These are phyloP conservation scores for Cladosporium colombiae DNA, from an alignment of 2,329 filamentous ascomycete species.

Conservation along the genomic window DNA sequence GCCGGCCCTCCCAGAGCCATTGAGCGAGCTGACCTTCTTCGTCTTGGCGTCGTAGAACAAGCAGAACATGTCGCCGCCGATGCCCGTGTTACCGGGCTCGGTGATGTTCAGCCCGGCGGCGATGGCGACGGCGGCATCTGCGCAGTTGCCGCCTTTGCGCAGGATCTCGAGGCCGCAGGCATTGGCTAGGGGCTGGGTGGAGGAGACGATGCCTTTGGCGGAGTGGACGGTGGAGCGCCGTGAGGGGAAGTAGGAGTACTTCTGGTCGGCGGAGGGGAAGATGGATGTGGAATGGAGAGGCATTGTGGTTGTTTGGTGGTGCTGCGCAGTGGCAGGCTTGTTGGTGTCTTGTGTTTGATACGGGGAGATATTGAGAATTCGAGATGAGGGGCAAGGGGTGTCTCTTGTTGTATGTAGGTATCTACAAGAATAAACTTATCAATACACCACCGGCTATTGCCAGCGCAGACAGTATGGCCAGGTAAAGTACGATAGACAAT, in stretches of 20 bases:
- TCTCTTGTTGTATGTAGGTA: not conserved
- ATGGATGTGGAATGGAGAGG: slow-evolving; percentile 52
- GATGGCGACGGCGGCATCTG: slow-evolving; percentile 93
- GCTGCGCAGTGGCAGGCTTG: not conserved
- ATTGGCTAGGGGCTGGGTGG: slow-evolving; percentile 84
- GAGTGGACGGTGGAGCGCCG: slow-evolving; percentile 91
- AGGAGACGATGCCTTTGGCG: slow-evolving; percentile 86
- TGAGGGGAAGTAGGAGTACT: slow-evolving; percentile 69
- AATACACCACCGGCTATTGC: slow-evolving; percentile 7
- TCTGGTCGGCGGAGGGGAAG: slow-evolving; percentile 48
- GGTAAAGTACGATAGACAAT: slow-evolving; percentile 9
- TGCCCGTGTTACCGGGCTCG: slow-evolving; percentile 89
- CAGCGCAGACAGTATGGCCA: not conserved
- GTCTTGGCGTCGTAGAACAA: slow-evolving; percentile 85
- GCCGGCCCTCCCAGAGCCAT: slow-evolving; percentile 87
- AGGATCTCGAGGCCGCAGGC: slow-evolving; percentile 84
- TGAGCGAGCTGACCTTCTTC: slow-evolving; percentile 80
- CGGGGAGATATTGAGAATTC: not conserved
- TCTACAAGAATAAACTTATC: slow-evolving; percentile 11
- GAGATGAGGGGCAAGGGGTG: not conserved
- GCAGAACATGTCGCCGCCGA: slow-evolving; percentile 97
- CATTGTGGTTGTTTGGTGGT: slow-evolving; percentile 38
- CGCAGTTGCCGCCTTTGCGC: slow-evolving; percentile 88
- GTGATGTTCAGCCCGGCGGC: slow-evolving; percentile 92
- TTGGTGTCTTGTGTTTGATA: not conserved